Conservation (phyloP, 2,329 filamentous ascomycete species). For the Drechslerella stenobrocha region DNA sequence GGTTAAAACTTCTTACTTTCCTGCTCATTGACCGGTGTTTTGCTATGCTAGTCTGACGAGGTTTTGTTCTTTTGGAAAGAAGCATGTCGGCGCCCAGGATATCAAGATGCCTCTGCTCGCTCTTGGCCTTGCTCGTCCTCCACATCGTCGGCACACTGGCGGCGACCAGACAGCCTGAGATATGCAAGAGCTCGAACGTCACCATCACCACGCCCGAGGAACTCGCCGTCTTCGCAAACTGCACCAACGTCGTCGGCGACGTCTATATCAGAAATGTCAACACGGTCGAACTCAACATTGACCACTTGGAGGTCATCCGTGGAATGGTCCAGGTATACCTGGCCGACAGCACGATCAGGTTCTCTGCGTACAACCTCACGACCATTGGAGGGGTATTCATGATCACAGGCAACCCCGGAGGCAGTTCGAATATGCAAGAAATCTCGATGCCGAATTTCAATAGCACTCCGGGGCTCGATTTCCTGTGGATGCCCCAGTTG, state of each 20-base stretch:
- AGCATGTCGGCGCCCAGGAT: constrained; percentile 32
- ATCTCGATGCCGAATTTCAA: constrained; percentile 36
- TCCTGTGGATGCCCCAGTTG: constrained; percentile 31
- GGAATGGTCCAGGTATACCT: constrained; percentile 45
- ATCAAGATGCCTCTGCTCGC: constrained; percentile 21
- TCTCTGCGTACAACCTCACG: constrained; percentile 37
- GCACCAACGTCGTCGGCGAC: constrained; percentile 34
- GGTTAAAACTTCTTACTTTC: too few species aligned
- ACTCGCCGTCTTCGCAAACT: constrained; percentile 29
- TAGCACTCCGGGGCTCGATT: constrained; percentile 26
- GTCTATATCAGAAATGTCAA: constrained; percentile 36
- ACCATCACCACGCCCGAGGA: constrained; percentile 26
- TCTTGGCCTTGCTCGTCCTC: constrained; percentile 26
- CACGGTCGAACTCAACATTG: constrained; percentile 31
- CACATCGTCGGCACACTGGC: constrained; percentile 24
- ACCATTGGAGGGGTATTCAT: constrained; percentile 40
- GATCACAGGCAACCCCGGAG: constrained; percentile 24
- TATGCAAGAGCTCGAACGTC: constrained; percentile 34
- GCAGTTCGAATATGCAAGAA: constrained; percentile 20
- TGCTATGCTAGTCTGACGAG: too few species aligned
- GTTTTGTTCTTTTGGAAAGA: too few species aligned
- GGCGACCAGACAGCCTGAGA: constrained; percentile 13
- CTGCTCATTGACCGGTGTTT: too few species aligned
- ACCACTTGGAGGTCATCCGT: constrained; percentile 20
- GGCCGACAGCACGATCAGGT: constrained; percentile 30